Percentiles rank a stretch among this genome's conserved stretches.
Conservation (phyloP, 306 rosid species). For the Datisca glomerata region DNA sequence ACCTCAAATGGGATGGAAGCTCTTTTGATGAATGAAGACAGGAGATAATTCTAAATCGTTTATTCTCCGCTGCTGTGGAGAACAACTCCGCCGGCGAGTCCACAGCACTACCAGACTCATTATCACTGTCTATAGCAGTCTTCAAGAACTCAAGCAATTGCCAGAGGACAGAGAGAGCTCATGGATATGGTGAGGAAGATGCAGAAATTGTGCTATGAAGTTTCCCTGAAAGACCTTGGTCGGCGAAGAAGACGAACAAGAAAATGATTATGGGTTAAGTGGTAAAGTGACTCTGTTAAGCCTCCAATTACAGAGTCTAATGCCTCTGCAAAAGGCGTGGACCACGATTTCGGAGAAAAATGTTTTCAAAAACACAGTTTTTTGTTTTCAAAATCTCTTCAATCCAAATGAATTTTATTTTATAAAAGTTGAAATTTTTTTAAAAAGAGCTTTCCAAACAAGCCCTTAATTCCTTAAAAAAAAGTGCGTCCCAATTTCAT, state of each 20-base stretch:
- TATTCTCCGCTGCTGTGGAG: slow-evolving; percentile 58
- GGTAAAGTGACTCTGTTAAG: slow-evolving; percentile 35
- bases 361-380: too few species aligned
- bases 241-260: slow-evolving; percentile 10
- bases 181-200: too few species aligned
- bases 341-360: too few species aligned
- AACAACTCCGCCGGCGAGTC: slow-evolving; percentile 24
- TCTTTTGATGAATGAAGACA: too few species aligned
- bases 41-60: slow-evolving; percentile 20
- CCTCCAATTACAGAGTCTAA: slow-evolving; percentile 26
- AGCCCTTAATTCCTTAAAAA: too few species aligned
- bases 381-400: too few species aligned
- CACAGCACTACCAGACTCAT: slow-evolving; percentile 16
- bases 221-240: slow-evolving; percentile 66
- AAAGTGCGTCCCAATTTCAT: too few species aligned
- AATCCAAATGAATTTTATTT: too few species aligned
- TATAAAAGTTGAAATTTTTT: too few species aligned
- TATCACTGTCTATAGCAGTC: slow-evolving; percentile 44
- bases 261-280: slow-evolving; percentile 17
- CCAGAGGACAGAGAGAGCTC: slow-evolving; percentile 62
- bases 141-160: slow-evolving; percentile 57
- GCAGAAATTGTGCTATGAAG: slow-evolving; percentile 68
- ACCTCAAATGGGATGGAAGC: background rate
- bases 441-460: too few species aligned
- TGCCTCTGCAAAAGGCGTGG: too few species aligned